Conservation (phyloP, 2,329 filamentous ascomycete genomes). For the Daldinia sp. region DNA sequence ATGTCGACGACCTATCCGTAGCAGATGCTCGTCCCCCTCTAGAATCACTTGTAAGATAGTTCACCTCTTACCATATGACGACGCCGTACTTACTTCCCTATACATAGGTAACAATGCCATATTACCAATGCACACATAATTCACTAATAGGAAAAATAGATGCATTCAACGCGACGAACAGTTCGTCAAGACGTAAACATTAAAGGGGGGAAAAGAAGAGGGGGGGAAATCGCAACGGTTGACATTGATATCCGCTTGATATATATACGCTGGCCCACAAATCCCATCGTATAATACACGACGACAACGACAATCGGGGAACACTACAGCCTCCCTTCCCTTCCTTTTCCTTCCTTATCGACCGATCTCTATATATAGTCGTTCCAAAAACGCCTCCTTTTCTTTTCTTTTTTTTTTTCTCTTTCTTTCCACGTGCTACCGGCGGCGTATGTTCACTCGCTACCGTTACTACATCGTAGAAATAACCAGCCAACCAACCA, state of each 20-base stretch:
- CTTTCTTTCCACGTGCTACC: constrained; percentile 3
- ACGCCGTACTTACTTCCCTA: not conserved
- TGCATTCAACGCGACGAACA: not conserved
- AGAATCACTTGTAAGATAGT: not conserved
- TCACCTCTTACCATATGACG: not conserved
- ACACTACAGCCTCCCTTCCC: constrained; percentile 4
- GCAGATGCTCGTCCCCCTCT: not conserved
- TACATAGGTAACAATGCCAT: not conserved
- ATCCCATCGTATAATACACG: constrained; percentile 30
- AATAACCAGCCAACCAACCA: too few species aligned
- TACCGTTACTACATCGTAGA: constrained; percentile 1
- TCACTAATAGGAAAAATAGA: not conserved
- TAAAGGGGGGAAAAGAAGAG: not conserved
- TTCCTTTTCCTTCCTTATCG: not conserved
- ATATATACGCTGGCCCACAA: constrained; percentile 27
- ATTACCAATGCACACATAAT: not conserved
- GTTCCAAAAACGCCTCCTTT: constrained; percentile 26
- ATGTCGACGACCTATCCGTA: not conserved
- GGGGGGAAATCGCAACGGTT: not conserved
- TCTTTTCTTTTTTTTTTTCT: too few species aligned
- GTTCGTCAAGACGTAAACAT: not conserved
- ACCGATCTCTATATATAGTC: constrained; percentile 21
- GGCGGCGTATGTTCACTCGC: not conserved
- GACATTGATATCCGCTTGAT: not conserved
- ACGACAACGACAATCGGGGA: not conserved